Conservation (phyloP, 108 stramenopile genomes). For the Nitzschia sp. region DNA sequence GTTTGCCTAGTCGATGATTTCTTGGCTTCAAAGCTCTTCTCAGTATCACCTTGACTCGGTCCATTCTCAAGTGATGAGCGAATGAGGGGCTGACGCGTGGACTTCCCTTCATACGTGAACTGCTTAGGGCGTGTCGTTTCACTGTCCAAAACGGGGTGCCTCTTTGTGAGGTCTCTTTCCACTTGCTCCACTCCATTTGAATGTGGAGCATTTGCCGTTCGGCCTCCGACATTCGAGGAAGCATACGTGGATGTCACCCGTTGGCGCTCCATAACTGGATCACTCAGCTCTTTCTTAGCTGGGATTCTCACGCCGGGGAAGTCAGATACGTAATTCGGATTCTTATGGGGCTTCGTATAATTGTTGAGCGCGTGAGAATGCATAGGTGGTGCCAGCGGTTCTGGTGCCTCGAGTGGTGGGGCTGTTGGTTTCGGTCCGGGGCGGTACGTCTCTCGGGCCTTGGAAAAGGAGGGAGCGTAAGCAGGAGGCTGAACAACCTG, state of each 20-base stretch:
- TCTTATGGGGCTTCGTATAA: background rate
- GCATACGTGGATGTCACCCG: background rate
- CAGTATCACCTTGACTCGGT: background rate
- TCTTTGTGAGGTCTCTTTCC: background rate
- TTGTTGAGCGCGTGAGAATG: background rate
- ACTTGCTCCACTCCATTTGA: too few species aligned
- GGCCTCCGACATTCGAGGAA: slow-evolving; percentile 3
- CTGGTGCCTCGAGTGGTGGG: background rate
- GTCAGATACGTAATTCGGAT: slow-evolving; percentile 17
- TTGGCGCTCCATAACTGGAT: background rate
- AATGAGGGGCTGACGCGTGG: background rate
- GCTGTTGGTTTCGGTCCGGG: background rate
- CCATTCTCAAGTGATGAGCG: slow-evolving; percentile 17
- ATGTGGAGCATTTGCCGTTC: background rate
- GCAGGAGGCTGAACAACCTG: background rate
- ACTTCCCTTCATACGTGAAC: background rate
- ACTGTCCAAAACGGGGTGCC: background rate
- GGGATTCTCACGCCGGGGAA: slow-evolving; percentile 24
- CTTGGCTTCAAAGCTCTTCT: background rate
- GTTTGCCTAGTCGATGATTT: background rate
- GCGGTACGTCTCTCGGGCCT: background rate
- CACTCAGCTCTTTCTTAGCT: background rate
- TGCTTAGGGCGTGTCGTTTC: background rate
- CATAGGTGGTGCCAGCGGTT: background rate
- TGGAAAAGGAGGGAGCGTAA: slow-evolving; percentile 11